Evolutionary conservation across 805 yeast genomes (phyloP).

Genomic region (Candida quercuum): DNA sequence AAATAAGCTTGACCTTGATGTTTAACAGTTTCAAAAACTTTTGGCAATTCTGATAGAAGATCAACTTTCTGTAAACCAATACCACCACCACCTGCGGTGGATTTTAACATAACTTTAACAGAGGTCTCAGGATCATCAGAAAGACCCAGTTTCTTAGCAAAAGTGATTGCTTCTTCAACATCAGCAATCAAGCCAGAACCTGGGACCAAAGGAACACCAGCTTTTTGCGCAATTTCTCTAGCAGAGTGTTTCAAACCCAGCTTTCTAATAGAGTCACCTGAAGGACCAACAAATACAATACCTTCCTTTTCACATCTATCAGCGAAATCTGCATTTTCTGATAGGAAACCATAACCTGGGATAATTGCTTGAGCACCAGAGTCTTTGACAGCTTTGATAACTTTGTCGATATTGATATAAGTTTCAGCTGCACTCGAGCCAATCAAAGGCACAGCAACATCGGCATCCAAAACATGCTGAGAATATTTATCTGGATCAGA

Average conservation of each 20-base stretch:
- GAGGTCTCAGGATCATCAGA: slow-evolving; percentile 30
- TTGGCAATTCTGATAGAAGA: slow-evolving; percentile 68
- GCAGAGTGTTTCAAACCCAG: slow-evolving; percentile 96
- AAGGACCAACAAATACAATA: slow-evolving; percentile 92
- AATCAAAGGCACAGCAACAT: slow-evolving; percentile 69
- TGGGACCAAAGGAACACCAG: slow-evolving; percentile 97
- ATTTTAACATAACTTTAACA: slow-evolving; percentile 93
- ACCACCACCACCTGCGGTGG: slow-evolving; percentile 99
- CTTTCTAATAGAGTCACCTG: slow-evolving; percentile 87
- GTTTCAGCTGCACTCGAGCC: slow-evolving; percentile 90
- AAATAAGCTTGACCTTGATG: slow-evolving; percentile 92
- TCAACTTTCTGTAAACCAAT: slow-evolving; percentile 95
- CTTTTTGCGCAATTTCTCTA: slow-evolving; percentile 83
- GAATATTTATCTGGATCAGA: slow-evolving; percentile 89
- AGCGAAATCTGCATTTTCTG: slow-evolving; percentile 95
- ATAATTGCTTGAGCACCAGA: slow-evolving; percentile 91
- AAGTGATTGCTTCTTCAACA: slow-evolving; percentile 66
- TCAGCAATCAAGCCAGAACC: slow-evolving; percentile 80
- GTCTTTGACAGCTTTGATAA: slow-evolving; percentile 76
- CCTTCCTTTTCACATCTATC: slow-evolving; percentile 81
- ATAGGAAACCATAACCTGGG: slow-evolving; percentile 95
- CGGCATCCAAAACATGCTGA: slow-evolving; percentile 80
- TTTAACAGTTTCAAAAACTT: slow-evolving; percentile 84
- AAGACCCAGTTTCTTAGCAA: slow-evolving; percentile 62
- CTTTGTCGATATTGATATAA: slow-evolving; percentile 79